These are phyloP conservation scores for Suaeda aralocaspica DNA, from an alignment of 148 eudicot species.

Conservation along the genomic window DNA sequence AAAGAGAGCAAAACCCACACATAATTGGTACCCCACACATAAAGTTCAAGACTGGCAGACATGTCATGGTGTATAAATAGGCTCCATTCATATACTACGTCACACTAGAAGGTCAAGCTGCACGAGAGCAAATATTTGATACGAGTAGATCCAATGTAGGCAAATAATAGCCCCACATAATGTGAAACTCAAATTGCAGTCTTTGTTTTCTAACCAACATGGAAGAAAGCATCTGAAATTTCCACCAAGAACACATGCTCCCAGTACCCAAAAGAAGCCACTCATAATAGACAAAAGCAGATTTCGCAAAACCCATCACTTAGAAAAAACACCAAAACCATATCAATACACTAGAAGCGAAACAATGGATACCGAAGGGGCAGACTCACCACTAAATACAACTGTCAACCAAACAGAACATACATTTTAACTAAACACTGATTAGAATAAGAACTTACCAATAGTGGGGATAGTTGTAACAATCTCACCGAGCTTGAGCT, in stretches of 20 bases:
- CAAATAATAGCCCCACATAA: no score
- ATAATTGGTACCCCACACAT: no score
- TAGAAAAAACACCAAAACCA: background rate
- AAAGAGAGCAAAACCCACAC: no score
- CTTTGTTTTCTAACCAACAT: background rate
- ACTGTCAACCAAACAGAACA: background rate
- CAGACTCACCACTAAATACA: background rate
- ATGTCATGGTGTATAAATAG: background rate
- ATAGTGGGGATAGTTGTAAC: slow-evolving; percentile 71
- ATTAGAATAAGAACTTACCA: slow-evolving; percentile 41
- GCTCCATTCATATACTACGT: background rate
- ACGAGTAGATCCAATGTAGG: no score
- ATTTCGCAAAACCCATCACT: background rate
- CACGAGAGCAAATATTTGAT: background rate
- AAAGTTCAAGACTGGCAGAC: no score
- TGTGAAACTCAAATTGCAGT: background rate
- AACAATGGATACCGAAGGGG: background rate
- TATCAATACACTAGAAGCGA: background rate
- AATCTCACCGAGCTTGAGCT: slow-evolving; percentile 75
- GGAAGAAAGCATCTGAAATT: background rate
- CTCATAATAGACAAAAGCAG: background rate
- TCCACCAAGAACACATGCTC: background rate
- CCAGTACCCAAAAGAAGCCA: background rate
- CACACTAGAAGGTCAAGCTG: background rate
- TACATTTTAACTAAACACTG: background rate